Evolutionary conservation across 2,329 filamentous ascomycete species (phyloP).

Genomic region (Alternaria dauci): DNA sequence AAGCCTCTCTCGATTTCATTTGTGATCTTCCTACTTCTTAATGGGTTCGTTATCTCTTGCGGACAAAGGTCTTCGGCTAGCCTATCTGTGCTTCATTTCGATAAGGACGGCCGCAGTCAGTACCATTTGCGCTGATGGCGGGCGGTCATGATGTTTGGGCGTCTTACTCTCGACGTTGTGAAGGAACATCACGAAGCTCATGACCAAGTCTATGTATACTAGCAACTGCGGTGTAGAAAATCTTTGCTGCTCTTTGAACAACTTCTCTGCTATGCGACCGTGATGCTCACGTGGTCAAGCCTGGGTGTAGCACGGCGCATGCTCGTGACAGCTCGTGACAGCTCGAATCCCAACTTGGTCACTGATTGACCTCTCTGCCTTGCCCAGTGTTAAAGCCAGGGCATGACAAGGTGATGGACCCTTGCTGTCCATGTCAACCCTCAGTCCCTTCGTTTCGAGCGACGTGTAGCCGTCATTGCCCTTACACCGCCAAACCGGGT

Average conservation of each 20-base stretch:
- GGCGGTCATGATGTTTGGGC: conserved; percentile 46
- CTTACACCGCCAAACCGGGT: conserved; percentile 18
- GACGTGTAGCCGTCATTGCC: not conserved
- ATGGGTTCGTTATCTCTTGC: conserved; percentile 32
- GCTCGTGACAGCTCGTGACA: conserved; percentile 35
- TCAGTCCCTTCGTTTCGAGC: not conserved
- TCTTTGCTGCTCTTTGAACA: conserved; percentile 25
- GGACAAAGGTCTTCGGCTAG: conserved; percentile 34
- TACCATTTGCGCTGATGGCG: conserved; percentile 32
- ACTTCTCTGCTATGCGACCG: not conserved
- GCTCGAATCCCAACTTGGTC: conserved; percentile 24
- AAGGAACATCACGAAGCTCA: conserved; percentile 48
- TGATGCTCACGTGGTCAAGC: conserved; percentile 5
- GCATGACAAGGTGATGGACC: not conserved
- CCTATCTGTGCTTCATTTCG: conserved; percentile 35
- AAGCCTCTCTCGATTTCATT: conserved; percentile 33
- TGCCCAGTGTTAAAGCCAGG: not conserved
- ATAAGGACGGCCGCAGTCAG: conserved; percentile 37
- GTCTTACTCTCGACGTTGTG: conserved; percentile 34
- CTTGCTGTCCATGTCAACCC: not conserved
- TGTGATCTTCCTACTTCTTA: conserved; percentile 36
- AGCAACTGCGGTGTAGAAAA: conserved; percentile 48
- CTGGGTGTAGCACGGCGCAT: conserved; percentile 35
- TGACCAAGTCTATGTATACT: conserved; percentile 49
- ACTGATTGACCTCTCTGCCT: not conserved